These are phyloP conservation scores for Botrytis galanthina DNA, from an alignment of 2,329 filamentous ascomycete species.

Conservation along the genomic window DNA sequence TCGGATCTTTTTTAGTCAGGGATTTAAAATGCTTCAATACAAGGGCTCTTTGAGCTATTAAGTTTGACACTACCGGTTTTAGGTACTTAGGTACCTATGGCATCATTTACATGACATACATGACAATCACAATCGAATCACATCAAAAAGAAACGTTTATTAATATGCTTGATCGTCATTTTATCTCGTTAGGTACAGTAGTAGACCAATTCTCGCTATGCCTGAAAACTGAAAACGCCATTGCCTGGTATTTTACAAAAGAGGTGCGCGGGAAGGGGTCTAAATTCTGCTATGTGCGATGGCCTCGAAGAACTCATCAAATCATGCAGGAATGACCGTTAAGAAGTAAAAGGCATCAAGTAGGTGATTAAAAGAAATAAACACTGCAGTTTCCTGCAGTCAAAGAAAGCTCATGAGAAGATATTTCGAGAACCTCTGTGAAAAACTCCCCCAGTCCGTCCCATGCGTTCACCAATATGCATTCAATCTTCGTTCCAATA, in stretches of 20 bases:
- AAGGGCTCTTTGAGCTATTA: background rate
- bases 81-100: background rate
- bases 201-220: constrained; percentile 18
- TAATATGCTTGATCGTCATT: constrained; percentile 13
- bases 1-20: constrained; percentile 14
- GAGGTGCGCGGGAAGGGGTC: background rate
- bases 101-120: constrained; percentile 5
- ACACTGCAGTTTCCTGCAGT: background rate
- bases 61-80: background rate
- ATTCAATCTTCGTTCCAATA: constrained; percentile 5
- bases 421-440: constrained; percentile 2
- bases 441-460: constrained; percentile 5
- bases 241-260: constrained; percentile 18
- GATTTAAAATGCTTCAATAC: background rate
- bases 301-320: constrained; percentile 7
- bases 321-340: constrained; percentile 7
- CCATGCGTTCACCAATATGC: constrained; percentile 8
- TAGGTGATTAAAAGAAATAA: constrained; percentile 13
- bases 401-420: background rate
- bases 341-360: constrained; percentile 15
- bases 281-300: constrained; percentile 11
- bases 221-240: constrained; percentile 18
- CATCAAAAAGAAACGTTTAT: background rate
- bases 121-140: background rate
- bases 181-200: constrained; percentile 18